Evolutionary conservation across 1,284 basidiomycete genomes (phyloP), one percentile per base, ranked within the genome.

Genomic region (Ceratobasidium sp.): DNA sequence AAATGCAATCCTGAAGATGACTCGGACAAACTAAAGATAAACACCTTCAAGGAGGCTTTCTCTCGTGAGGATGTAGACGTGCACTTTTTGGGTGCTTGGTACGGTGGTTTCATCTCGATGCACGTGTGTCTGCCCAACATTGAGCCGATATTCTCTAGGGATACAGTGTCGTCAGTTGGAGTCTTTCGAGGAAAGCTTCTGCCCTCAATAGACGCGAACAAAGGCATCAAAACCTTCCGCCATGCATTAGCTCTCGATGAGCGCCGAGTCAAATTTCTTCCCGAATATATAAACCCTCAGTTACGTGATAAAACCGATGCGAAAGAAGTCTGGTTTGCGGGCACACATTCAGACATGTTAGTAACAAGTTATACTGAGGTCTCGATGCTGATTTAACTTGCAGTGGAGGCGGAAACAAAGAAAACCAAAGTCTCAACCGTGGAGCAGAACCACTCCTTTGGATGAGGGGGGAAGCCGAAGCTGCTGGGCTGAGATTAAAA

Each of bases 241-340:
- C 85, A 86, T 45, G 84, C 84, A 0, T 81, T 85, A 17, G 82
- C 83, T 22, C 81, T 85, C 11, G 84, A 86, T 64, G 84, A 85
- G 73, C 79, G 78, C 27, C 82, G 83, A 9, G 75, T 84, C 54
- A 85, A 85, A 67, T 86, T 86, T 75, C 80, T 83, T 76, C 84
- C 84, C 0, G 85, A 86, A 67, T 83, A 83, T 65, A 79, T 75
- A 0, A 79, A 79, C 29, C 19, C 59, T 4, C 1, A 15, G 31
- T 7, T n/a, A 22, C 24, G 1, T 7, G 8, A 36, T 53, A 4
- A 31, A 62, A 41, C 36, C 36, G 36, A 41, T 44, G 67, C 81
- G 24, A 83, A 82, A 62, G 81, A 81, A 57, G 81, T 81, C 45
- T 82, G 81, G 83, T 82, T 82, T 72, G 77, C 82, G 5, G 83